Base-by-base conservation (phyloP, 1,139 yeast species). In the Yamadazyma triangularis region DNA sequence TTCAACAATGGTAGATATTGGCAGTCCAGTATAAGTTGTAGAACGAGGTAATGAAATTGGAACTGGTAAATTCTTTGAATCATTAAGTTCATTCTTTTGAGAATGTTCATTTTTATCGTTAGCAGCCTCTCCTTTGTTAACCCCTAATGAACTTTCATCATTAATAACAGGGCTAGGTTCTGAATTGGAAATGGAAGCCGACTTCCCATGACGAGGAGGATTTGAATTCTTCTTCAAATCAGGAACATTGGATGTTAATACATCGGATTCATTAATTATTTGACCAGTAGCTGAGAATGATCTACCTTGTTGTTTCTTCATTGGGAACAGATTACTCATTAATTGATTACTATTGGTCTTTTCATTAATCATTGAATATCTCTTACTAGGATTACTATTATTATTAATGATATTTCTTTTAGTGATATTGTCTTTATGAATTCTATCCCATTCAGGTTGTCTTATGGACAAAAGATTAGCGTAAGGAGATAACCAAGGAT, bases 391-490 rank as follows among this genome's bases (percentile, higher is more conserved):
- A 30, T 26, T 43, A 26, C 31, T 30, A 8, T 30, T 12, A 27
- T 26, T 26, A 41, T 39, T 31, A 25, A 37, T 27, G 14, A 37
- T 26, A 5, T 34, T 27, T 9, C 35, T 32, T 13, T 16, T 31
- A n/a, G 37, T 40, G 21, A 45, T 52, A 33, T 53, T 54, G 27
- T 57, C 68, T 25, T 59, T 55, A 42, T 70, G 68, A 35, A 70
- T 62, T 36, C 67, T 67, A 51, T 91, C 97, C 96, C 96, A 91
- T 53, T 89, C 96, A 4, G 74, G 73, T 33, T 95, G 95, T 23
- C 93, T 75, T 20, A 88, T 81, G 0, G 94, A 77, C 42, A 91
- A 64, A 60, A 89, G 82, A 44, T 80, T 79, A 10, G 80, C 79
- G 59, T 89, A 89, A 6, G 87, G 82, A 12, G 81, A 68, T 34